Base-by-base conservation (phyloP, 192 early-diverging fungal species). In the Anaeromyces robustus region DNA sequence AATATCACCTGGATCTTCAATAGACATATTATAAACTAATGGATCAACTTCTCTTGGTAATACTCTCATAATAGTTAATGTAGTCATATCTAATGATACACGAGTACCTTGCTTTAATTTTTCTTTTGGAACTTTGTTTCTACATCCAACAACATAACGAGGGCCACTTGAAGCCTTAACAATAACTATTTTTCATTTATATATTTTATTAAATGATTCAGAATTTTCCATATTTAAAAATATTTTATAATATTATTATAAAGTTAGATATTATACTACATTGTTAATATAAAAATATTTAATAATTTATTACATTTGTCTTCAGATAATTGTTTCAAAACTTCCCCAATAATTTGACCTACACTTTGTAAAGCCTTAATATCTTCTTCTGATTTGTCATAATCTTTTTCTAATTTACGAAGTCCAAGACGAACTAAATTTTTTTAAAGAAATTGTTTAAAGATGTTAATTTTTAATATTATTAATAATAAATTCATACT, bases 1-100 rank as follows among this genome's bases (percentile, higher is more conserved):
- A 78, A 97, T 87, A 80, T 93, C 87, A 79, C 97, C 98, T 29
- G 98, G 97, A 86, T 97, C 96, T 85, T 99, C 98, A 77, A 92
- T 93, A 28, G 93, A 94, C 98, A 99, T 99, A 89, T 96, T 99
- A 90, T 98, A 99, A 29, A 99, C 98, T 81, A 98, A 90, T 43
- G 98, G 98, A 85, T 99, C 98, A 0, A 99, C 97, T 81, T 99
- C 98, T 30, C 98, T 90, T 52, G 98, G 98, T 31, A 99, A 89
- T 83, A 96, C 92, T 43, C 98, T 93, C 98, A 99, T 99, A 81
- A 99, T 99, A n/a, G 98, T 99, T 82, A 99, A 88, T 12, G 98
- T 99, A 29, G 98, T 99, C 95, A 99, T 99, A 85, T 99, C 98
- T 78, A 99, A 88, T 9, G 98, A 93, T n/a, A 99, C 98, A 77